Percentiles rank a stretch among this genome's conserved stretches.
Evolutionary conservation across 2,329 filamentous ascomycete species (phyloP).

Genomic region (Trichoderma sp.): DNA sequence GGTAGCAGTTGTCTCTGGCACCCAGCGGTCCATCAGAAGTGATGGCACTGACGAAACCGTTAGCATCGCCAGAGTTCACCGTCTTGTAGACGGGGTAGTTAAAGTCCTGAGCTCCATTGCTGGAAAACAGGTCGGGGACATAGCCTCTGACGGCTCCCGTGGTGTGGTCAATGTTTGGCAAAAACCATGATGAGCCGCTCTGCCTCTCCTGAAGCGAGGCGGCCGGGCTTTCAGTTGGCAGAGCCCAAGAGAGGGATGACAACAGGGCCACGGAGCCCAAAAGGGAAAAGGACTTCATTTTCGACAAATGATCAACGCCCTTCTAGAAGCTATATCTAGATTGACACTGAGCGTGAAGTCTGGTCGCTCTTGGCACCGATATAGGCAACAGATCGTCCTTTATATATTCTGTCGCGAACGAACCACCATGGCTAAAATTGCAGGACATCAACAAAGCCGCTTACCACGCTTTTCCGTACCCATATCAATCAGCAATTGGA

Average conservation of each 20-base stretch:
- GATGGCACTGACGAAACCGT: conserved; percentile 18
- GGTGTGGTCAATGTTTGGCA: conserved; percentile 25
- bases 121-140: conserved; percentile 20
- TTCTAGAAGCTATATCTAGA: neutral
- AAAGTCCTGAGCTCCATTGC: conserved; percentile 18
- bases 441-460: conserved; percentile 1
- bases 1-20: conserved; percentile 23
- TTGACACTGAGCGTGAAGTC: conserved; percentile 3
- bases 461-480: neutral
- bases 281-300: conserved; percentile 19
- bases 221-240: conserved; percentile 4
- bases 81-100: conserved; percentile 24
- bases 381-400: conserved; percentile 12
- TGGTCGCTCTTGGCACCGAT: neutral
- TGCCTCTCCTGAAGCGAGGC: conserved; percentile 9
- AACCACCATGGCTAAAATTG: neutral
- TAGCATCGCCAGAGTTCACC: conserved; percentile 15
- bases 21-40: conserved; percentile 19
- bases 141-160: conserved; percentile 23
- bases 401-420: neutral
- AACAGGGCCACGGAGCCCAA: conserved; percentile 13
- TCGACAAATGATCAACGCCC: conserved; percentile 3
- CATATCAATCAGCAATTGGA: neutral
- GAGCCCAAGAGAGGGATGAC: conserved; percentile 9
- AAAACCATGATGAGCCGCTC: conserved; percentile 23